Conservation (phyloP, 805 yeast species). For the Starmerella geochares region DNA sequence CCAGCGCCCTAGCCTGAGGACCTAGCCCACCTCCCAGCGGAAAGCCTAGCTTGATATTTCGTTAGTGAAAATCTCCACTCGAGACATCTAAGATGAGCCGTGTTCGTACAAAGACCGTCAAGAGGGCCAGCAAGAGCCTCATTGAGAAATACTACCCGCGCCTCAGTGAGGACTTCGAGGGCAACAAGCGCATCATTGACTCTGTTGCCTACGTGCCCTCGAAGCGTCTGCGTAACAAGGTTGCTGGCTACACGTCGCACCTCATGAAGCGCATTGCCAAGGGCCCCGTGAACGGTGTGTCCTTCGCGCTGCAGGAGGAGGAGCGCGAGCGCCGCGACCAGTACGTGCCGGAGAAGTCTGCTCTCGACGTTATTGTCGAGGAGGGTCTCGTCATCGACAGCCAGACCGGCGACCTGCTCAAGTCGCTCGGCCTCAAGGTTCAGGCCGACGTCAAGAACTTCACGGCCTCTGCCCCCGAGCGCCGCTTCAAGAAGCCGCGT, state of each 20-base stretch:
- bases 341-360: conserved; percentile 99
- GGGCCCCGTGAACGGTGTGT: conserved; percentile 99
- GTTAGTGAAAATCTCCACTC: conserved; percentile 3
- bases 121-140: conserved; percentile 99
- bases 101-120: conserved; percentile 99
- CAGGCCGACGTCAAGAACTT: conserved; percentile 49
- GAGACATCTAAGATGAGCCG: conserved; percentile 59
- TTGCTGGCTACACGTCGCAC: conserved; percentile 99
- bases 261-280: conserved; percentile 99
- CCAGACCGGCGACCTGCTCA: conserved; percentile 91
- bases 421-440: conserved; percentile 60
- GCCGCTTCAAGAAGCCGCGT: conserved; percentile 29
- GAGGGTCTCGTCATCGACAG: conserved; percentile 94
- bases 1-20: not conserved
- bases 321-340: conserved; percentile 99
- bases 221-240: conserved; percentile 99
- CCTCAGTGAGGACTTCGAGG: conserved; percentile 97
- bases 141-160: conserved; percentile 99
- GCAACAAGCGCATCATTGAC: conserved; percentile 98
- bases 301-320: conserved; percentile 99
- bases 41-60: conserved; percentile 7
- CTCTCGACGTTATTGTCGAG: conserved; percentile 93
- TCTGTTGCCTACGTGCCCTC: conserved; percentile 99
- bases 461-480: conserved; percentile 24
- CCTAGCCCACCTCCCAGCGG: conserved; percentile 9